Percentiles rank a stretch among this genome's conserved stretches.
Evolutionary conservation across 495 filamentous ascomycete genomes (phyloP).

Genomic region (Pseudomonodictys pantanalensis): DNA sequence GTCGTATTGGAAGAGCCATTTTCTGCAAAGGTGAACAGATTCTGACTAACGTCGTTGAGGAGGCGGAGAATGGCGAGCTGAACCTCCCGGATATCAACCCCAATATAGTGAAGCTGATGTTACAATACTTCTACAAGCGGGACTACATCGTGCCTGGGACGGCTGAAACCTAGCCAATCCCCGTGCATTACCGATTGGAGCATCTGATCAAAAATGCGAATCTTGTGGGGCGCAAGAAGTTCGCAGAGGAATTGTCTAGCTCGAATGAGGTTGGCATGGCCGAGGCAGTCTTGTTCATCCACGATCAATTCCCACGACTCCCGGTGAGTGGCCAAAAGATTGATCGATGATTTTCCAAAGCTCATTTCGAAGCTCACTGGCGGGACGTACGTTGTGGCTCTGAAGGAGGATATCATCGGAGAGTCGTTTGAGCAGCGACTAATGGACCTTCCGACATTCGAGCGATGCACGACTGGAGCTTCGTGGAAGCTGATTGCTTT

Average conservation of each 20-base stretch:
- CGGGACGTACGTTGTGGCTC: too few species aligned
- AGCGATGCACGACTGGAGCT: neutral
- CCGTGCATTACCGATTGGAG: neutral
- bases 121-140: conserved; percentile 1
- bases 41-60: neutral
- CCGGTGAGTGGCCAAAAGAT: too few species aligned
- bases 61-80: neutral
- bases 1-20: too few species aligned
- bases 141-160: neutral
- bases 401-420: neutral
- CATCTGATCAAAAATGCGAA: neutral
- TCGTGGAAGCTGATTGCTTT: neutral
- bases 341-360: too few species aligned
- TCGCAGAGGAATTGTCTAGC: too few species aligned
- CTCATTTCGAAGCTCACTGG: too few species aligned
- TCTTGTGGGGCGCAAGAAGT: too few species aligned
- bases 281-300: too few species aligned
- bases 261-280: too few species aligned
- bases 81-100: neutral
- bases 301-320: too few species aligned
- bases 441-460: neutral
- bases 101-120: neutral
- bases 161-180: neutral
- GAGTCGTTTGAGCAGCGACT: neutral
- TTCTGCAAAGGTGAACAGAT: neutral